phyloP scores from a whole-genome alignment of 2,329 filamentous ascomycete genomes.

The Keithomyces neogunnii region DNA sequence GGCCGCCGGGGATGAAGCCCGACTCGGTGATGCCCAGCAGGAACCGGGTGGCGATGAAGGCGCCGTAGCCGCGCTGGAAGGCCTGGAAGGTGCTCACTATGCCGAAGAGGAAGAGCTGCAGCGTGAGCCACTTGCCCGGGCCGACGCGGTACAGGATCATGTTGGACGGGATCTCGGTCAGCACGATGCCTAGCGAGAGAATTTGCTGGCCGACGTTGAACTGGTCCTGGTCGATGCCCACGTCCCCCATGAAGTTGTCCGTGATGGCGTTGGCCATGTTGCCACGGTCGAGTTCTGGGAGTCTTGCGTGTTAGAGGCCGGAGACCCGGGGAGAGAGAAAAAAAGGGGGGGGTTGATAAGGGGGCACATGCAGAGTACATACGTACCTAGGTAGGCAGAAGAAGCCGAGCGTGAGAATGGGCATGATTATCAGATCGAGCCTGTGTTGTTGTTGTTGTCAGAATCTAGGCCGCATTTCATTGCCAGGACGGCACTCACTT shows the following conservation, averaged over 20 bases:
- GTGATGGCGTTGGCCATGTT: constrained; percentile 41
- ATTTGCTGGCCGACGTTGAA: constrained; percentile 44
- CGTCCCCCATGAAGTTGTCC: constrained; percentile 38
- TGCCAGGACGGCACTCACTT: constrained; percentile 19
- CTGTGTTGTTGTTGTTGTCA: constrained; percentile 11
- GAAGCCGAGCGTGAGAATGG: constrained; percentile 31
- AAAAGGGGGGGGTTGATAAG: too few species aligned
- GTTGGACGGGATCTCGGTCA: constrained; percentile 31
- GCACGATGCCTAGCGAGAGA: constrained; percentile 40
- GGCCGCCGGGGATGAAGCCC: constrained; percentile 45
- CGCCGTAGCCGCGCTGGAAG: constrained; percentile 37
- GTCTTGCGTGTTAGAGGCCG: too few species aligned
- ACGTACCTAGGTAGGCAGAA: constrained; percentile 36
- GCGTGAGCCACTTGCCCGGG: constrained; percentile 44
- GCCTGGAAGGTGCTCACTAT: constrained; percentile 46
- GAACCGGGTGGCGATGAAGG: constrained; percentile 40
- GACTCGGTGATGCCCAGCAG: constrained; percentile 45
- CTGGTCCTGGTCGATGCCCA: constrained; percentile 40
- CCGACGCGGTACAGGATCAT: constrained; percentile 25
- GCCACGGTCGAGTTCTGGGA: constrained; percentile 27
- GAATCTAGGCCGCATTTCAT: too few species aligned
- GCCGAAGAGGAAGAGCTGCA: constrained; percentile 45
- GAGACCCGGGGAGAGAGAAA: too few species aligned
- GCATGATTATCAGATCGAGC: constrained; percentile 33
- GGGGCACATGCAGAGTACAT: constrained; percentile 9